Conservation (phyloP, 129 eudicot species). For the Chrysanthemum lavandulifolium region DNA sequence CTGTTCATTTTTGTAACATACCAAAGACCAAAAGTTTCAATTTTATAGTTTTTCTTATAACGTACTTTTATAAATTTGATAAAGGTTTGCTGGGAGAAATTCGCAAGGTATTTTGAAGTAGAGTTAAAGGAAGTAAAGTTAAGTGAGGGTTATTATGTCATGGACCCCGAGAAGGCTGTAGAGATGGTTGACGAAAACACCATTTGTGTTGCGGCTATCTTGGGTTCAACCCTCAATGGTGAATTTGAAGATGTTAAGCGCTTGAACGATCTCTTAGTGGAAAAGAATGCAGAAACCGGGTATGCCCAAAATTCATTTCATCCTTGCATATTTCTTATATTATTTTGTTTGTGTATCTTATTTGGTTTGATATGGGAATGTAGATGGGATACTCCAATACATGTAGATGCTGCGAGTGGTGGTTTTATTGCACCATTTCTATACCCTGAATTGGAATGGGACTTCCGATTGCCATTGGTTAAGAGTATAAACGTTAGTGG, state of each 20-base stretch:
- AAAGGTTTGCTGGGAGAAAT: slow-evolving; percentile 87
- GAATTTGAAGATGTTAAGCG: slow-evolving; percentile 82
- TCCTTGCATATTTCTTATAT: no score
- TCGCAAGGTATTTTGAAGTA: slow-evolving; percentile 85
- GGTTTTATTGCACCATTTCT: slow-evolving; percentile 88
- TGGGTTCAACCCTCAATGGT: slow-evolving; percentile 88
- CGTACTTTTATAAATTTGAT: neutral
- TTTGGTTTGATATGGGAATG: slow-evolving; percentile 17
- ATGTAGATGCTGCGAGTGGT: slow-evolving; percentile 94
- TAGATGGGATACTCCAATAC: slow-evolving; percentile 89
- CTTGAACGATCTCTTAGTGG: slow-evolving; percentile 63
- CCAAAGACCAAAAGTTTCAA: neutral
- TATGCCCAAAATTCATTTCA: neutral
- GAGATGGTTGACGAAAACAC: slow-evolving; percentile 94
- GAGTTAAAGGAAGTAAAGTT: slow-evolving; percentile 80
- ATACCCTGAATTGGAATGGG: slow-evolving; percentile 87
- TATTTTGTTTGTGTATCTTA: neutral
- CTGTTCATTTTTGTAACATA: neutral
- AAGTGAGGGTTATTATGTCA: slow-evolving; percentile 69
- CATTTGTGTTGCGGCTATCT: slow-evolving; percentile 80
- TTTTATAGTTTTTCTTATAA: neutral
- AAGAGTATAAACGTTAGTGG: slow-evolving; percentile 92
- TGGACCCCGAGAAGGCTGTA: slow-evolving; percentile 79
- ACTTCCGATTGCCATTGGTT: slow-evolving; percentile 74
- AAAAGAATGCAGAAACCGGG: slow-evolving; percentile 65